Percentiles rank a stretch among this genome's conserved stretches.
These are phyloP conservation scores for Tricholoma bakamatsutake DNA, from an alignment of 768 basidiomycete species.

Conservation along the genomic window DNA sequence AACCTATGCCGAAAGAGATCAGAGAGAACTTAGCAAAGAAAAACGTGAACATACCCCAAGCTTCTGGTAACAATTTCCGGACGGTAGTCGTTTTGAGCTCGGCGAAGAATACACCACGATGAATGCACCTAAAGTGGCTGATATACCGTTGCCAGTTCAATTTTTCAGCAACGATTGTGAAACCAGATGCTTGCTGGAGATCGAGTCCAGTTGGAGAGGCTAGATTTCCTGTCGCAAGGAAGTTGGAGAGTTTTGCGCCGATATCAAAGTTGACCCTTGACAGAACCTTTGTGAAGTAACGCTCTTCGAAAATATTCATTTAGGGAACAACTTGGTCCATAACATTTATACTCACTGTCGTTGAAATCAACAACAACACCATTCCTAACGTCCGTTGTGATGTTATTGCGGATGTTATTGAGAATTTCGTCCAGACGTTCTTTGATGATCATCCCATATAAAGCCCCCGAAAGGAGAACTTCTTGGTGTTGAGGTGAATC, in stretches of 20 bases:
- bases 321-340: background rate
- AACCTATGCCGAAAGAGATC: constrained; percentile 45
- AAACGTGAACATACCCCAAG: constrained; percentile 69
- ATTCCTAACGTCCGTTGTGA: constrained; percentile 69
- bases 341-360: constrained; percentile 54
- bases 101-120: constrained; percentile 98
- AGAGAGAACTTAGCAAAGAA: background rate
- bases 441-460: constrained; percentile 98
- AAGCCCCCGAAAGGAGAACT: constrained; percentile 84
- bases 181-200: constrained; percentile 96
- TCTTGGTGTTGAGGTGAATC: constrained; percentile 99
- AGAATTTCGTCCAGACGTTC: constrained; percentile 92
- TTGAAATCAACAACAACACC: constrained; percentile 82
- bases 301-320: constrained; percentile 38
- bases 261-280: constrained; percentile 86
- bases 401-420: constrained; percentile 61
- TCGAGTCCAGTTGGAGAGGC: constrained; percentile 94
- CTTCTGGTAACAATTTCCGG: constrained; percentile 92
- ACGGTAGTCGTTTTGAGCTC: constrained; percentile 98
- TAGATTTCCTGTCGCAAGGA: constrained; percentile 95
- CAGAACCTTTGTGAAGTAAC: constrained; percentile 74
- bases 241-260: constrained; percentile 84
- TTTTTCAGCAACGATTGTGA: constrained; percentile 98
- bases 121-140: constrained; percentile 96
- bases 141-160: constrained; percentile 98